Percentiles rank a stretch among this genome's conserved stretches.
Evolutionary conservation across 2,329 filamentous ascomycete species (phyloP).

Genomic region (Camptophora hylomeconis): DNA sequence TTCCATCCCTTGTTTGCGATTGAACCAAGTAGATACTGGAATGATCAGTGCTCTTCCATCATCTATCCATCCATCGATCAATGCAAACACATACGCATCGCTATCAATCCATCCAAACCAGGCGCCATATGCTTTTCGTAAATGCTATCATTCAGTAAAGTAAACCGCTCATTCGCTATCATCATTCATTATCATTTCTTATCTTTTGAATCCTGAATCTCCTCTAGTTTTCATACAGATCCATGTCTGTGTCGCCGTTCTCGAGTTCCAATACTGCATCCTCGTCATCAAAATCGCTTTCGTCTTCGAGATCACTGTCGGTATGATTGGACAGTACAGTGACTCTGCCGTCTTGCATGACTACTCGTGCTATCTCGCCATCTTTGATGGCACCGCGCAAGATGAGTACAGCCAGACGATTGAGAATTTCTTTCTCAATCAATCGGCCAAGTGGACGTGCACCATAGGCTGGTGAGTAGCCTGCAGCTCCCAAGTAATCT

Average conservation of each 20-base stretch:
- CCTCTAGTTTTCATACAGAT: constrained; percentile 43
- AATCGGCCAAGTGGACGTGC: constrained; percentile 76
- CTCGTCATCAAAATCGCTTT: constrained; percentile 62
- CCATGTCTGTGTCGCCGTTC: constrained; percentile 44
- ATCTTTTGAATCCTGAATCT: neutral
- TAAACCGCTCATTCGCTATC: constrained; percentile 1
- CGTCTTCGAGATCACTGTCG: constrained; percentile 45
- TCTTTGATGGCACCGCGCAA: constrained; percentile 73
- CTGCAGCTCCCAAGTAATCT: constrained; percentile 80
- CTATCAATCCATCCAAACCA: too few relatives aligned
- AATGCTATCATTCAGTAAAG: constrained; percentile 5
- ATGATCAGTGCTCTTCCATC: too few relatives aligned
- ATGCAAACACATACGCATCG: too few relatives aligned
- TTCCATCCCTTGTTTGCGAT: too few relatives aligned
- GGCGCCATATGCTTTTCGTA: too few relatives aligned
- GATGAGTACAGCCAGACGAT: constrained; percentile 82
- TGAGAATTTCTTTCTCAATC: constrained; percentile 95
- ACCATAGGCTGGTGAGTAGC: constrained; percentile 92
- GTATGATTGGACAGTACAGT: constrained; percentile 74
- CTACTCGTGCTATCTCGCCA: constrained; percentile 69
- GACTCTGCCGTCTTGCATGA: constrained; percentile 59
- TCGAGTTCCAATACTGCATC: constrained; percentile 62
- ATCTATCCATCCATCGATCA: too few relatives aligned
- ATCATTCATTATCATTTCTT: constrained; percentile 5
- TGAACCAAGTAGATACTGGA: too few relatives aligned